Percentiles rank a stretch among this genome's conserved stretches.
Conservation (phyloP, 345 rosid species). For the Camelina hispida region DNA sequence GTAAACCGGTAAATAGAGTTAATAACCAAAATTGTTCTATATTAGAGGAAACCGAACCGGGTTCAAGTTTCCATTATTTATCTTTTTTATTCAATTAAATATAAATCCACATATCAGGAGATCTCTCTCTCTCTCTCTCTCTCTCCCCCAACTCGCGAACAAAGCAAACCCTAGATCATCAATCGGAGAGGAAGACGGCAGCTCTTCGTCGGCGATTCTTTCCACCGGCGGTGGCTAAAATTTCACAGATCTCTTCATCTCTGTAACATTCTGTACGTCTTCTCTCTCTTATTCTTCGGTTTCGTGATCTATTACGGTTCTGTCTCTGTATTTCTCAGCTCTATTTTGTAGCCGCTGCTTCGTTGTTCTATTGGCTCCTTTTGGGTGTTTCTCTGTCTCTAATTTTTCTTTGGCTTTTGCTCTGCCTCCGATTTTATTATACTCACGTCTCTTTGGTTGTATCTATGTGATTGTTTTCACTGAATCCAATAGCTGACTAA, state of each 20-base stretch:
- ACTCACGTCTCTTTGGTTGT: background rate
- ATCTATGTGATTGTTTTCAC: background rate
- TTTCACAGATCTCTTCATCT: constrained; percentile 21
- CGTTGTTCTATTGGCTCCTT: background rate
- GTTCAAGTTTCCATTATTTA: constrained; percentile 5
- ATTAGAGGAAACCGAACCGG: background rate
- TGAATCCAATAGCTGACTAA: background rate
- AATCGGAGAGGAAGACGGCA: constrained; percentile 38
- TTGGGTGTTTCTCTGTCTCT: background rate
- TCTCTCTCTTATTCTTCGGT: constrained; percentile 21
- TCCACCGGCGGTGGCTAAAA: constrained; percentile 13
- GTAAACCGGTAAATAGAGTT: background rate
- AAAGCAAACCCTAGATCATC: constrained; percentile 46
- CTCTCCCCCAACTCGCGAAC: constrained; percentile 35
- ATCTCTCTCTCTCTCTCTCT: background rate
- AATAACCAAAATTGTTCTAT: background rate
- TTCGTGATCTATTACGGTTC: constrained; percentile 2
- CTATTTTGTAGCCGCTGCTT: background rate
- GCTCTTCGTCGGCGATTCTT: constrained; percentile 34
- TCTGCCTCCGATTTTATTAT: background rate
- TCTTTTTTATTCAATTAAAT: constrained; percentile 4
- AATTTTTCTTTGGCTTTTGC: background rate
- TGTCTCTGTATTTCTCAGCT: constrained; percentile 9
- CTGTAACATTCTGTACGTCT: constrained; percentile 25
- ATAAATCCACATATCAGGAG: constrained; percentile 10